These are phyloP conservation scores for Immersiella caudata DNA, from an alignment of 495 filamentous ascomycete genomes.

Conservation along the genomic window DNA sequence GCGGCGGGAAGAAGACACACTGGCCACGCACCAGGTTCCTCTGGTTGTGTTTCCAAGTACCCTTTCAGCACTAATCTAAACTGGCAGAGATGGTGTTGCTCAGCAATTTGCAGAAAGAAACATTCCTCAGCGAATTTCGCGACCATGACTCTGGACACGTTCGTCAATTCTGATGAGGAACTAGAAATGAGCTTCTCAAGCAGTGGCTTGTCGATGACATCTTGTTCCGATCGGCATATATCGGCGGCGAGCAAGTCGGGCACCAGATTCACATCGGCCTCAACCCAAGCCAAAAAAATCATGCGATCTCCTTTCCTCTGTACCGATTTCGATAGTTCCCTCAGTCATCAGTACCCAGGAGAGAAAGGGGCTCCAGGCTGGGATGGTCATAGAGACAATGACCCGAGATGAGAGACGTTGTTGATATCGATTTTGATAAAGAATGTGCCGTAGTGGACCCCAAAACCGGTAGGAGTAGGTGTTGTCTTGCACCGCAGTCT, in stretches of 20 bases:
- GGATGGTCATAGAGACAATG: not conserved
- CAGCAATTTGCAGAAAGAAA: not conserved
- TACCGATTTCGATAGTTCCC: too few relatives aligned
- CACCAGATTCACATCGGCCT: too few relatives aligned
- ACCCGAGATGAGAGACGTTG: not conserved
- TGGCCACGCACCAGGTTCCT: not conserved
- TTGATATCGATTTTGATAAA: not conserved
- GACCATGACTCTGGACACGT: not conserved
- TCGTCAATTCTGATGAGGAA: too few relatives aligned
- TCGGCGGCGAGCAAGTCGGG: too few relatives aligned
- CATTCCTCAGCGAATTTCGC: not conserved
- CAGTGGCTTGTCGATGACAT: too few relatives aligned
- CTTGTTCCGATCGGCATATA: too few relatives aligned
- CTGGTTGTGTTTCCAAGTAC: not conserved
- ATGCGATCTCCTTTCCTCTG: too few relatives aligned
- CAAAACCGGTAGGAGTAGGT: too few relatives aligned
- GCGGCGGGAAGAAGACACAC: not conserved
- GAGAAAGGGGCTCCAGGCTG: too few relatives aligned
- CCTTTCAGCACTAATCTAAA: not conserved
- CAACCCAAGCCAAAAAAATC: too few relatives aligned
- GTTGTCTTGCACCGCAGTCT: not conserved
- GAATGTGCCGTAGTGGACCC: not conserved
- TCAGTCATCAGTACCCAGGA: too few relatives aligned
- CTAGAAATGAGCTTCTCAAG: too few relatives aligned
- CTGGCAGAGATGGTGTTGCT: not conserved